Percentiles rank a stretch among this genome's conserved stretches.
Evolutionary conservation across 2,329 filamentous ascomycete genomes (phyloP).

Genomic region (Colletotrichum zoysiae): DNA sequence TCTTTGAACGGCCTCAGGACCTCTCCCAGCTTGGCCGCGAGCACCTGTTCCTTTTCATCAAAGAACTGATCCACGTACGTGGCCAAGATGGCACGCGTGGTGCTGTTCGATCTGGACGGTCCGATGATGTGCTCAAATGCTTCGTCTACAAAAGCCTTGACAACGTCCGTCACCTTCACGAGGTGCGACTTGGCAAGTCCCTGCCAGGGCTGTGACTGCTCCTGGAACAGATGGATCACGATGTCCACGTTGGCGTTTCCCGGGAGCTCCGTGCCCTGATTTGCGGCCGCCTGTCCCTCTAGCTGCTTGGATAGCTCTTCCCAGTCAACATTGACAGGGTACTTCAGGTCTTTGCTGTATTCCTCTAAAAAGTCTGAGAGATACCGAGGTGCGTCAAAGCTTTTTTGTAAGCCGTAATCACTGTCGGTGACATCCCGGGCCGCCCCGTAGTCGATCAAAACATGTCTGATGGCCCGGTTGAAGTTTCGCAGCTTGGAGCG

Average conservation of each 20-base stretch:
- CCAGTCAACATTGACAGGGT: slow-evolving; percentile 45
- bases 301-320: slow-evolving; percentile 47
- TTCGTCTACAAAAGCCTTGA: slow-evolving; percentile 54
- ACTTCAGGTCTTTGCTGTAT: slow-evolving; percentile 46
- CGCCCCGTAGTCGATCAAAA: slow-evolving; percentile 46
- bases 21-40: slow-evolving; percentile 55
- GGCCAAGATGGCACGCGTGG: slow-evolving; percentile 44
- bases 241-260: slow-evolving; percentile 54
- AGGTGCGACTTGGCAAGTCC: slow-evolving; percentile 54
- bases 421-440: slow-evolving; percentile 8
- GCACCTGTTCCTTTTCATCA: slow-evolving; percentile 46
- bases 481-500: slow-evolving; percentile 50
- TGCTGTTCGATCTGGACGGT: slow-evolving; percentile 34
- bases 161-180: slow-evolving; percentile 45
- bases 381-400: too few relatives aligned
- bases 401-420: too few relatives aligned
- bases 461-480: slow-evolving; percentile 48
- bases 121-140: slow-evolving; percentile 46
- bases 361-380: slow-evolving; percentile 45
- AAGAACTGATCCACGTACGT: slow-evolving; percentile 51
- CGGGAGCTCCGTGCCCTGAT: slow-evolving; percentile 57
- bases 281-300: slow-evolving; percentile 49
- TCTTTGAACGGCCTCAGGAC: slow-evolving; percentile 53
- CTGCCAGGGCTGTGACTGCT: slow-evolving; percentile 55
- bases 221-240: slow-evolving; percentile 55